Conservation (phyloP, 176 grass and related monocot species). For the Ensete ventricosum region DNA sequence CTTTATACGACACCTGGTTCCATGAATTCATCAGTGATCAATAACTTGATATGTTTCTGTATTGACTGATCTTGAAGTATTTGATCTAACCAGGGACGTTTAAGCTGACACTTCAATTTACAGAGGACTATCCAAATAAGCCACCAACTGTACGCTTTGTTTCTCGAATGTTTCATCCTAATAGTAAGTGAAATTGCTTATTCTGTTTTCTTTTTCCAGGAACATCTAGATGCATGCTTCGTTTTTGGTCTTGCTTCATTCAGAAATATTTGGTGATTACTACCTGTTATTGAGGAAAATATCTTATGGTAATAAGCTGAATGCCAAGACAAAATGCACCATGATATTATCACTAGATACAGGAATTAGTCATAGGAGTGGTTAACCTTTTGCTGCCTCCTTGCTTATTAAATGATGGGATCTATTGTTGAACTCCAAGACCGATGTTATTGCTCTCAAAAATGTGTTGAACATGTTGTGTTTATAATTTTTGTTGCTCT, state of each 20-base stretch:
- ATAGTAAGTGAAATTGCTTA: slow-evolving; percentile 26
- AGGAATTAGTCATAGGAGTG: too few relatives aligned
- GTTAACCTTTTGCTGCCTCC: too few relatives aligned
- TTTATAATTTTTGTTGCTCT: too few relatives aligned
- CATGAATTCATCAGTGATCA: neutral
- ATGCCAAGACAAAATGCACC: too few relatives aligned
- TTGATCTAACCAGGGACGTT: slow-evolving; percentile 27
- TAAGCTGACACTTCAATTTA: slow-evolving; percentile 43
- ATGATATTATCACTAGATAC: too few relatives aligned
- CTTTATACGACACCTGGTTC: neutral
- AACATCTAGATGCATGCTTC: neutral
- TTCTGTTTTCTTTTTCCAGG: neutral
- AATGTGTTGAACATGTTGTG: too few relatives aligned
- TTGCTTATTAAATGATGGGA: too few relatives aligned
- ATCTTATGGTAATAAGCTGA: too few relatives aligned
- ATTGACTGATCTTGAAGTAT: neutral
- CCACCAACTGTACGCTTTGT: slow-evolving; percentile 48
- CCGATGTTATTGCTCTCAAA: too few relatives aligned
- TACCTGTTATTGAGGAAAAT: too few relatives aligned
- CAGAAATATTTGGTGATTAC: too few relatives aligned
- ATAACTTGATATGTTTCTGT: neutral
- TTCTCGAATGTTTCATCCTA: slow-evolving; percentile 52
- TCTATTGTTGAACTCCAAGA: neutral
- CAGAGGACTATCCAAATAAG: slow-evolving; percentile 50
- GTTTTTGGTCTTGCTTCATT: neutral